Evolutionary conservation across 2,329 filamentous ascomycete genomes (phyloP).

Genomic region (Colletotrichum sojae): DNA sequence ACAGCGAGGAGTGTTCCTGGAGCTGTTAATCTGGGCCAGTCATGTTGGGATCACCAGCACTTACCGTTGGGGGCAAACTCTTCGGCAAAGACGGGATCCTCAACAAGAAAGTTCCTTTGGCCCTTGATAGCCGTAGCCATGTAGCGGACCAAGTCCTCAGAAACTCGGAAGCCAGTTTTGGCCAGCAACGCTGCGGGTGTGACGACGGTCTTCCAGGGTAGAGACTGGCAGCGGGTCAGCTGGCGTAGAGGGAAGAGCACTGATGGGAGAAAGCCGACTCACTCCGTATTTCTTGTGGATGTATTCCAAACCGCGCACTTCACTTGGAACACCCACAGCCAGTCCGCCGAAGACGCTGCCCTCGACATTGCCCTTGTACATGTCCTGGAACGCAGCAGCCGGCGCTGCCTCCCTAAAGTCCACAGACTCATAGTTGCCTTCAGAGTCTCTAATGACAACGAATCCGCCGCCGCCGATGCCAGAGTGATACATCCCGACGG

Average conservation of each 20-base stretch:
- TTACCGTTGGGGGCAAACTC: conserved; percentile 88
- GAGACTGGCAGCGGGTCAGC: conserved; percentile 49
- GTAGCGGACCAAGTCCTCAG: conserved; percentile 80
- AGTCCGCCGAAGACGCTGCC: conserved; percentile 81
- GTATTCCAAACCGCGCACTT: conserved; percentile 84
- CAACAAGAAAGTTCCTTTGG: conserved; percentile 74
- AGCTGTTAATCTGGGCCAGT: background rate
- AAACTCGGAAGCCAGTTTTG: conserved; percentile 80
- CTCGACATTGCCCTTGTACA: conserved; percentile 81
- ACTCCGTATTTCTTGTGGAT: conserved; percentile 81
- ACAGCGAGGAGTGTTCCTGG: conserved; percentile 74
- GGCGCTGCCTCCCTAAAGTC: conserved; percentile 94
- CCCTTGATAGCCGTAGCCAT: conserved; percentile 68
- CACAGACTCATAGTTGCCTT: conserved; percentile 86
- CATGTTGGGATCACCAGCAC: background rate
- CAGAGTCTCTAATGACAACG: conserved; percentile 80
- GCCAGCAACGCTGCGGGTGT: conserved; percentile 82
- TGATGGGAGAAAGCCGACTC: conserved; percentile 42
- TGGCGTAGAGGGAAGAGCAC: background rate
- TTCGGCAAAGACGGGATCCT: conserved; percentile 84
- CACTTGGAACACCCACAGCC: conserved; percentile 79
- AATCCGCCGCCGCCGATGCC: conserved; percentile 95
- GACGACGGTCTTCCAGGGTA: conserved; percentile 81
- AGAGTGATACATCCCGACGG: conserved; percentile 82
- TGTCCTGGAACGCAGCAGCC: conserved; percentile 83